Base-by-base conservation (phyloP, 352 stramenopile species). In the Pythium periplocum region DNA sequence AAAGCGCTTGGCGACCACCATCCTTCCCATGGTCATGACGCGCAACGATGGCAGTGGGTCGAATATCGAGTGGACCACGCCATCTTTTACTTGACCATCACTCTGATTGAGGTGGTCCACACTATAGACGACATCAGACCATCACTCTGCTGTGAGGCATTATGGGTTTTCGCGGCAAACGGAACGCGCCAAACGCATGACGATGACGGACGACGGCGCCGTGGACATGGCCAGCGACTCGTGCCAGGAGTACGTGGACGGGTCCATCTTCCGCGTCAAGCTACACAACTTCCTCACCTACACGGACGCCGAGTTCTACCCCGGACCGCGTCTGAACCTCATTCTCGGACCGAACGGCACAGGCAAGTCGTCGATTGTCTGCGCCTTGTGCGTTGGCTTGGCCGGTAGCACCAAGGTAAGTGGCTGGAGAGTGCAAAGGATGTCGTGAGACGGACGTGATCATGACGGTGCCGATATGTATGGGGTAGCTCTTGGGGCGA, bases 301-400 rank as follows among this genome's bases (percentile, higher is more conserved):
- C 77, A 77, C 70, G 9, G 83, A 98, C 54, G 79, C 83, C 26
- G 90, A 96, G 62, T 94, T 98, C 48, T 78, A 65, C 54, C 91
- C 95, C 0, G 91, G 93, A 0, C 93, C 93, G 45, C 84, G 96
- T 7, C 78, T 99, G 6, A 99, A 99, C 65, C 82, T 99, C 48
- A 96, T 99, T 45, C 72, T 99, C 37, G 97, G 96, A 1, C 95
- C 97, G 2, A 99, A 99, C 57, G 97, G 97, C 39, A 98, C 94
- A 0, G 89, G 88, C 64, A 96, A 96, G 62, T 91, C 78, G 50
- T 93, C 81, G 17, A 98, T 99, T 61, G 86, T 99, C 33, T 99
- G 96, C 68, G 97, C 97, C 34, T 95, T 99, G 48, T 98, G 90
- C 56, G 83, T 99, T 39, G 96, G 96, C 3, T 74, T 99, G 10